Evolutionary conservation across 1,139 yeast genomes (phyloP).

Genomic region (Kodamaea derodonti): DNA sequence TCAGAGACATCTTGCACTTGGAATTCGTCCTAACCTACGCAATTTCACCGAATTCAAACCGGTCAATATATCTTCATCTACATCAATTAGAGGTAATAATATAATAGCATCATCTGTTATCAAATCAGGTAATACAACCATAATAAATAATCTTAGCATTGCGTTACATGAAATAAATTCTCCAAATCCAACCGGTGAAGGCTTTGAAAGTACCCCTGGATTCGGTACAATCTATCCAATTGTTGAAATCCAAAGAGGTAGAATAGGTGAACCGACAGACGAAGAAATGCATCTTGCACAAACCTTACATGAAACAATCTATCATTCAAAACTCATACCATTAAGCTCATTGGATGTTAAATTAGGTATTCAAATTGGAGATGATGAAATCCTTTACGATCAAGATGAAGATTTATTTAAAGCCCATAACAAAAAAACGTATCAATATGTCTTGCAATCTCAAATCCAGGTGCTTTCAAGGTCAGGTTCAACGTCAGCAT

Average conservation of each 20-base stretch:
- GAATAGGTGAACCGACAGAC: conserved; percentile 78
- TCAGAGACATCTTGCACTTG: conserved; percentile 70
- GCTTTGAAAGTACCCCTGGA: conserved; percentile 5
- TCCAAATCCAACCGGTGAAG: conserved; percentile 12
- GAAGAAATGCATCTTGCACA: conserved; percentile 87
- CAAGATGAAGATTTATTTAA: conserved; percentile 24
- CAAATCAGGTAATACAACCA: conserved; percentile 71
- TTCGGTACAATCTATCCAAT: conserved; percentile 64
- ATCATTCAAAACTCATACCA: conserved; percentile 53
- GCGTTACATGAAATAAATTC: conserved; percentile 57
- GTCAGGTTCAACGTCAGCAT: conserved; percentile 56
- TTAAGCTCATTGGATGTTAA: conserved; percentile 39
- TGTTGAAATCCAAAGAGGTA: conserved; percentile 76
- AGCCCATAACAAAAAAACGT: conserved; percentile 15
- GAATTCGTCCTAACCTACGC: conserved; percentile 71
- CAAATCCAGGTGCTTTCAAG: conserved; percentile 76
- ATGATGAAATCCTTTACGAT: conserved; percentile 18
- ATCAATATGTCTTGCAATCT: conserved; percentile 66
- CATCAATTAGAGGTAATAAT: conserved; percentile 31
- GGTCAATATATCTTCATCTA: conserved; percentile 39
- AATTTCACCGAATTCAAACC: conserved; percentile 69
- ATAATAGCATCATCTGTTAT: conserved; percentile 72
- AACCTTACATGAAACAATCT: conserved; percentile 54
- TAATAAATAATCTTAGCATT: conserved; percentile 71
- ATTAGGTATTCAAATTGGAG: conserved; percentile 51